Percentiles rank a stretch among this genome's conserved stretches.
These are phyloP conservation scores for Zoysia pacifica DNA, from an alignment of 176 grass and related monocot genomes.

Conservation along the genomic window DNA sequence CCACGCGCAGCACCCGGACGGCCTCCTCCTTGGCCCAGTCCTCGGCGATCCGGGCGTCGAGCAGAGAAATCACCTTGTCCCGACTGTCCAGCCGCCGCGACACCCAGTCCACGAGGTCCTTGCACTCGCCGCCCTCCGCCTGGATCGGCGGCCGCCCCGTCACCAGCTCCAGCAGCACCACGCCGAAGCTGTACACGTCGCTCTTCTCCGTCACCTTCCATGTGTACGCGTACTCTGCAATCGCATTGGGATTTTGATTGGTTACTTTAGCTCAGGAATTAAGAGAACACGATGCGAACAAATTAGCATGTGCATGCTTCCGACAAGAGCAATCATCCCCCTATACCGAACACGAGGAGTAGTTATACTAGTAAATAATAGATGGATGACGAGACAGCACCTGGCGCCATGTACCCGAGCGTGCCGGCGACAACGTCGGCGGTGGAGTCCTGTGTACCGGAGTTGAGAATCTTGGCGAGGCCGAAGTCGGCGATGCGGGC, in stretches of 20 bases:
- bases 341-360: no score
- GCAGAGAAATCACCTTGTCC: conserved; percentile 40
- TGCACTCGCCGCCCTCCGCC: conserved; percentile 45
- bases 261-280: neutral
- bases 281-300: neutral
- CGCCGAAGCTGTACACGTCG: conserved; percentile 85
- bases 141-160: conserved; percentile 56
- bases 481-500: conserved; percentile 88
- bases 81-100: conserved; percentile 48
- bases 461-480: conserved; percentile 72
- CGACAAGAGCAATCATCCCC: neutral
- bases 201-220: conserved; percentile 90
- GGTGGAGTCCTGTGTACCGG: conserved; percentile 12
- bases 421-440: conserved; percentile 68
- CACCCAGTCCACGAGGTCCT: conserved; percentile 77
- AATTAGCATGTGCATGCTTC: neutral
- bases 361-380: neutral
- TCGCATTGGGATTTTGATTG: no score
- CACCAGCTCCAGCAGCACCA: conserved; percentile 70
- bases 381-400: neutral
- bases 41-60: conserved; percentile 57
- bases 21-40: conserved; percentile 69
- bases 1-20: conserved; percentile 54
- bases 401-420: conserved; percentile 87
- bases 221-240: conserved; percentile 70